These are phyloP conservation scores for Plenodomus lindquistii DNA, from an alignment of 2,329 filamentous ascomycete genomes.

Conservation along the genomic window DNA sequence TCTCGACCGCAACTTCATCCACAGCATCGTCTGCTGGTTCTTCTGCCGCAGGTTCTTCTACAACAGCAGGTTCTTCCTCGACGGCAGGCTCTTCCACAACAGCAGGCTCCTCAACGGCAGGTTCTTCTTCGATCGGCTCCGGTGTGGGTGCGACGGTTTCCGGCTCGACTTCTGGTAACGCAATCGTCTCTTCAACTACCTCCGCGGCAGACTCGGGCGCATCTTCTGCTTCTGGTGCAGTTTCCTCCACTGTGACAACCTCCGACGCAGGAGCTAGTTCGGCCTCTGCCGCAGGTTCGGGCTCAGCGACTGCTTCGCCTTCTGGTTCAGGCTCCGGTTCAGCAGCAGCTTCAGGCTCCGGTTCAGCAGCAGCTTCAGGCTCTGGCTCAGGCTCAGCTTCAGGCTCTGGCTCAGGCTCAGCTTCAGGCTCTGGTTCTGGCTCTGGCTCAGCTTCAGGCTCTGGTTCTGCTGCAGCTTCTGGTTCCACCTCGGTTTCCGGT, in stretches of 20 bases:
- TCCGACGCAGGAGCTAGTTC: constrained; percentile 5
- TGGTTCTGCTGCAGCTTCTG: background rate
- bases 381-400: constrained; percentile 2
- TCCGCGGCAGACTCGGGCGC: background rate
- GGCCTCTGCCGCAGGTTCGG: background rate
- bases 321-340: background rate
- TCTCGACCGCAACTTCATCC: constrained; percentile 2
- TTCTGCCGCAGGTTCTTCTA: constrained; percentile 3
- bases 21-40: background rate
- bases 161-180: background rate
- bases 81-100: background rate
- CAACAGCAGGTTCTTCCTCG: background rate
- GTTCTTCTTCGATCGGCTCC: background rate
- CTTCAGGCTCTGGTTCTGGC: background rate
- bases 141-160: background rate
- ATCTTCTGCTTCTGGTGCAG: background rate
- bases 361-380: constrained; percentile 1
- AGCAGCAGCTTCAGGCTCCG: background rate
- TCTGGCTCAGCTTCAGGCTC: background rate
- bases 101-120: background rate
- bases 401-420: background rate
- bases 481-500: constrained; percentile 1
- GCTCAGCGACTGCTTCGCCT: too few species aligned
- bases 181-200: background rate
- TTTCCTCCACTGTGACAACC: too few species aligned